Evolutionary conservation across 208 protist genomes (phyloP), one percentile per base, ranked within the genome.

Genomic region (Novymonas esmeraldas): DNA sequence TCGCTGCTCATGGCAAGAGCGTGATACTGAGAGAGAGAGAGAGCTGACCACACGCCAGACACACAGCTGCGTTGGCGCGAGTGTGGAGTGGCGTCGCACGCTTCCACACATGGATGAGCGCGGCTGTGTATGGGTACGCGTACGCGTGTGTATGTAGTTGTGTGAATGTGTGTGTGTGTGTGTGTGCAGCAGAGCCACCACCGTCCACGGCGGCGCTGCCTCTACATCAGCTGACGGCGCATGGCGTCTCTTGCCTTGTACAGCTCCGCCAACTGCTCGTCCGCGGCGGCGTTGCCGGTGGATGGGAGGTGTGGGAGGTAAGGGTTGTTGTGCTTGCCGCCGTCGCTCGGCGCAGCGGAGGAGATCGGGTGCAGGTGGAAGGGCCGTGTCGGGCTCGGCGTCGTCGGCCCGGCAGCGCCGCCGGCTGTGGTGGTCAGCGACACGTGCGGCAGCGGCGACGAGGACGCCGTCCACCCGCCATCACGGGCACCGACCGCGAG

Each of bases 241-340:
- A 95, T 85, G 10, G 79, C 72, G 50, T 95, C 90, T 14, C 90
- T 70, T 38, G 81, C 81, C 50, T 70, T 81, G 67, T 95, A 95
- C 11, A 95, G 65, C 50, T 68, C 81, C 38, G 86, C 87, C 16
- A 95, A 78, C 64, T 93, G 80, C 42, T 81, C 85, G 63, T 95
- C 90, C 1, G 90, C 90, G 0, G 78, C 83, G 7, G 71, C 61
- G 64, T 93, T 89, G 18, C 90, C 90, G 1, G 90, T 95, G 6
- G 87, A 92, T 14, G 74, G 89, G 29, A 89, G 76, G 50, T 76
- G 63, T 9, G 69, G 86, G 70, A 39, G 83, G 49, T 82, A 92
- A 22, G 81, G 86, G 61, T 92, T 92, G 29, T 44, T 79, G n/a
- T 13, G 67, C 29, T 42, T 64, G 34, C 29, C 44, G 3, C 42